Evolutionary conservation across 208 protist species (phyloP), one percentile per base, ranked within the genome.

Genomic region (Dictyostelium gargantuum): DNA sequence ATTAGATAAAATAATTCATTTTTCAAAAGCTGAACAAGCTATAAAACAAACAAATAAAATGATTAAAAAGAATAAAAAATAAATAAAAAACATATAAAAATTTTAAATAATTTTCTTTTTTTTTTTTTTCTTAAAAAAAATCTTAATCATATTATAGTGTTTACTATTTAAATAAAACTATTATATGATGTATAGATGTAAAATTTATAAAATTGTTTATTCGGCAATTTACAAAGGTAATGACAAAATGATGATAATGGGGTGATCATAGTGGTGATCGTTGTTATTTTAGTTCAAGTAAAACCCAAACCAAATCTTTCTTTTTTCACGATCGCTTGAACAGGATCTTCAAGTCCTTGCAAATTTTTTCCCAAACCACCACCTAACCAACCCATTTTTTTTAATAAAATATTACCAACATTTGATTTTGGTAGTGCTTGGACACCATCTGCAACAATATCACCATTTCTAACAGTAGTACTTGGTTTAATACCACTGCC

Each of bases 331-430:
- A 77, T 23, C 2, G 68, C 81, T 40, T 89, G 29, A 38, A 89
- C 21, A 26, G 68, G 68, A 52, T 73, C 38, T 35, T 66, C 81
- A 15, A 61, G 19, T n/a, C 81, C 81, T 63, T 89, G 58, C 38
- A 32, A 46, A 19, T 52, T 29, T 9, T 19, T 3, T 21, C 81
- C 81, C 23, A 89, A 48, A 50, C 81, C 81, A 66, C 81, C 81
- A 66, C 81, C 81, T 40, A 32, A 35, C 81, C 81, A 89, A 46
- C 81, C 81, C 48, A 89, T 66, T 40, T 56, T 89, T 13, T 89
- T 89, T 21, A 89, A 3, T n/a, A 89, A 38, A 5, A 46, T 29
- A 38, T 61, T 76, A 40, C 81, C 81, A 63, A 89, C 23, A 66
- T 89, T 89, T 13, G 46, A 29, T 1, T 44, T 35, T 19, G 48